Conservation (phyloP, 106 monocot genomes). For the Acanthochlamys bracteata region DNA sequence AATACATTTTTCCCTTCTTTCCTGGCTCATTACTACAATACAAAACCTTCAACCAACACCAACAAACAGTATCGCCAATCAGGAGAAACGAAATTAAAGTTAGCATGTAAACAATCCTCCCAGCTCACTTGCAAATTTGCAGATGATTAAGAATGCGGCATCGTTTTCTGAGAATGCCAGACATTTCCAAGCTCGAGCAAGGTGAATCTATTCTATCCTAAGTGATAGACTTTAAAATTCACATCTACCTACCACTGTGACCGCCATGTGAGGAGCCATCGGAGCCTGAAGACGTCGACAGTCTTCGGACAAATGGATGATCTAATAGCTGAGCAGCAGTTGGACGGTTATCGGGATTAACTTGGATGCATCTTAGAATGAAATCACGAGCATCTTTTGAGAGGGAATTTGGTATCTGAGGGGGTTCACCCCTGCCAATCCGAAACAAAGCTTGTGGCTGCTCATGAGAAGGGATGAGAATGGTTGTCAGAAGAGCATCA, state of each 20-base stretch:
- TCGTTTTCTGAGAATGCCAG: no score
- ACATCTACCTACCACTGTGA: background rate
- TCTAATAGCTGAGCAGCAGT: constrained; percentile 51
- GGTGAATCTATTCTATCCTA: background rate
- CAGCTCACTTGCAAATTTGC: no score
- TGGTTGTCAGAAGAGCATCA: background rate
- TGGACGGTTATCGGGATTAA: constrained; percentile 58
- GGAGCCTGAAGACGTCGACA: constrained; percentile 14
- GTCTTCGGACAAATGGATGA: constrained; percentile 53
- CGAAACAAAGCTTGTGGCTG: constrained; percentile 53
- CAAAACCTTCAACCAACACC: no score
- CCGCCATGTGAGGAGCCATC: constrained; percentile 16
- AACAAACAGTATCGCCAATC: no score
- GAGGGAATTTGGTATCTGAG: constrained; percentile 45
- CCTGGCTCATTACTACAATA: no score
- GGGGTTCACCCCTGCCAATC: constrained; percentile 59
- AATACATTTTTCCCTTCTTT: no score
- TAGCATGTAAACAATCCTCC: no score
- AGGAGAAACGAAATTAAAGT: no score
- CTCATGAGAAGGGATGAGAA: background rate
- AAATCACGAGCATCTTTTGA: constrained; percentile 77
- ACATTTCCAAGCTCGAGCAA: no score
- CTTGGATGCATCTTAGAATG: constrained; percentile 59
- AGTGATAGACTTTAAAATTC: background rate
- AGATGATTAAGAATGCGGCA: no score